phyloP scores from a whole-genome alignment of 2,329 filamentous ascomycete genomes.

The Aureobasidium sp. region DNA sequence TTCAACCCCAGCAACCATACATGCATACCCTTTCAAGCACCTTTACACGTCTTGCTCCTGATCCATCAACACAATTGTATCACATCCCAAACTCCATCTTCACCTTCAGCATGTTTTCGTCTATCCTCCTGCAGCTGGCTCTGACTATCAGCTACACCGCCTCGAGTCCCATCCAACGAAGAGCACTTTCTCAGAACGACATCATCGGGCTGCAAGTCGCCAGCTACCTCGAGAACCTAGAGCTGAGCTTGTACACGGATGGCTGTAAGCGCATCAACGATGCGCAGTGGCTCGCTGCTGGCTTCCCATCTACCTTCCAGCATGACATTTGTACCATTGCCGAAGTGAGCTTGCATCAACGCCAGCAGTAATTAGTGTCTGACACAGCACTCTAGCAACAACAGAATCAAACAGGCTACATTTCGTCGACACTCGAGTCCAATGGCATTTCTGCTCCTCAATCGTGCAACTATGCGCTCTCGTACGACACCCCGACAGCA shows the following conservation, averaged over 20 bases:
- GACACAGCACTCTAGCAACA: neutral
- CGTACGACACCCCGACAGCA: constrained; percentile 21
- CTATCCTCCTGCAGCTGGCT: neutral
- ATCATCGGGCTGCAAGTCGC: constrained; percentile 22
- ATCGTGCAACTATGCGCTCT: constrained; percentile 26
- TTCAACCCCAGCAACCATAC: neutral
- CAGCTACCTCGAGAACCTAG: constrained; percentile 28
- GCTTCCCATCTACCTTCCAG: constrained; percentile 26
- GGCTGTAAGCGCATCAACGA: constrained; percentile 25
- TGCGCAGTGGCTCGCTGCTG: constrained; percentile 22
- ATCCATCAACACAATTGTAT: neutral
- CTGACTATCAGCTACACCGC: neutral
- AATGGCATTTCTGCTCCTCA: constrained; percentile 23
- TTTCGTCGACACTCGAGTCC: constrained; percentile 19
- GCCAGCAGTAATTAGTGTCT: neutral
- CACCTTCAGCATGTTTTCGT: neutral
- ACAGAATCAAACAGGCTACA: neutral
- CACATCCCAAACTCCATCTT: neutral
- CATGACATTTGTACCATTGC: constrained; percentile 27
- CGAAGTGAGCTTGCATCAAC: neutral
- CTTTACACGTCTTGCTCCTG: neutral
- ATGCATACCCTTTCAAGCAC: neutral
- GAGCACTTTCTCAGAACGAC: constrained; percentile 16
- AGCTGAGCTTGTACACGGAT: constrained; percentile 24
- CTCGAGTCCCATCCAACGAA: constrained; percentile 8